Base-by-base conservation (phyloP, 192 early-diverging fungal species). In the Phlyctochytrium arcticum region DNA sequence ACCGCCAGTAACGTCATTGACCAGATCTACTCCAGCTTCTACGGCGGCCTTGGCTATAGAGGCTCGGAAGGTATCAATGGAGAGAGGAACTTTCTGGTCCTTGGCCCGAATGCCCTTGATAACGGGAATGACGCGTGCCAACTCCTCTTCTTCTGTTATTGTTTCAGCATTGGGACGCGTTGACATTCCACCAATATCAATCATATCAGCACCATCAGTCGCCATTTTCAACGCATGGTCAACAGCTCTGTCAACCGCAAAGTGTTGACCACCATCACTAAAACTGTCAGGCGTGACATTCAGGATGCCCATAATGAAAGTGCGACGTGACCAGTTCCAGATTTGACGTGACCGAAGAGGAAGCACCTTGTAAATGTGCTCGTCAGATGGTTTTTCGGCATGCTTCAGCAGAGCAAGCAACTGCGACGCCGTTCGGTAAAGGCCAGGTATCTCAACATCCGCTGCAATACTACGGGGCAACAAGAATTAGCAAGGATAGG, bases 251-350 rank as follows among this genome's bases (percentile, higher is more conserved):
- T 90, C 88, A 4, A 85, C 53, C 10, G 67, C 60, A 72, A 83
- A 87, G 42, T 83, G 67, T 23, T 36, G 36, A 42, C 95, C 95
- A 61, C 95, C 96, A 68, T 99, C 96, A 49, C 87, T 89, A 69
- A 99, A 99, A 63, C 89, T 91, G 72, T 99, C 96, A 6, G 96
- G 95, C 0, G 96, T 99, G 34, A 92, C 89, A 59, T 98, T 99
- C 29, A 99, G 78, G 35, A 99, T 95, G 29, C 94, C 96, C 96
- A 99, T 99, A 54, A 94, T 75, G 49, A 84, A 80, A 0, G 95
- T 96, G 10, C 54, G 73, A 53, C 85, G 80, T 51, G 70, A 65
- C 86, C 85, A 90, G 23, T 58, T 65, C 81, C 85, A 91, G 1
- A 85, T 23, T 3, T 19, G 64, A 57, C 21, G 54, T 39, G 31